Percentiles rank a stretch among this genome's conserved stretches.
phyloP scores from a whole-genome alignment of 768 basidiomycete genomes.

The Ephemerocybe angulata region DNA sequence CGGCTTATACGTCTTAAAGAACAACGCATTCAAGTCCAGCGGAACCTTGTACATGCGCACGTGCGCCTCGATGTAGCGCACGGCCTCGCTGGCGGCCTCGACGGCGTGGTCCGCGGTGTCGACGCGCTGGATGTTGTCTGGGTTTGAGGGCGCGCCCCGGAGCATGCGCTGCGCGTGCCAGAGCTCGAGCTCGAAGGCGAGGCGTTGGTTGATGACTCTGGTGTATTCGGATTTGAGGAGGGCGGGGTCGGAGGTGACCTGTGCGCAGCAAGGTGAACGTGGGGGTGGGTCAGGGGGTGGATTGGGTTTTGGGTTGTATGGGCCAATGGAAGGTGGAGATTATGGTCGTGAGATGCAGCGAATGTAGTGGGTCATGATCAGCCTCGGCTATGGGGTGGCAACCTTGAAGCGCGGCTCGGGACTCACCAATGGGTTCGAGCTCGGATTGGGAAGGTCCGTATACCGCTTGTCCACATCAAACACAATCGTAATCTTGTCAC shows the following conservation, averaged over 20 bases:
- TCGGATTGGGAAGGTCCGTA: slow-evolving; percentile 2
- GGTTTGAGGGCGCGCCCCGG: slow-evolving; percentile 1
- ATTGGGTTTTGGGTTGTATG: background rate
- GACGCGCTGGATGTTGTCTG: slow-evolving; percentile 1
- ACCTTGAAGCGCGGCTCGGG: background rate
- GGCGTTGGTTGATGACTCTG: slow-evolving; percentile 1
- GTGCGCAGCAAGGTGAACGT: background rate
- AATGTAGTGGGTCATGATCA: background rate
- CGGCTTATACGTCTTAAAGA: slow-evolving; percentile 7
- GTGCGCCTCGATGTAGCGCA: slow-evolving; percentile 7
- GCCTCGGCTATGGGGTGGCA: background rate
- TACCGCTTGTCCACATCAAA: slow-evolving; percentile 2
- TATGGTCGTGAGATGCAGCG: background rate
- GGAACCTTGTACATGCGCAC: background rate
- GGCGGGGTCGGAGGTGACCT: slow-evolving; percentile 4
- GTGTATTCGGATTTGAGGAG: slow-evolving; percentile 8
- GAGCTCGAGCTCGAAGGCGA: slow-evolving; percentile 6
- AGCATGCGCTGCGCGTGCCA: slow-evolving; percentile 1
- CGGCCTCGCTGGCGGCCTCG: background rate
- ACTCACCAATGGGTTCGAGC: slow-evolving; percentile 10
- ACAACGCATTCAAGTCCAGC: slow-evolving; percentile 3
- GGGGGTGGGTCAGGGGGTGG: slow-evolving; percentile 2
- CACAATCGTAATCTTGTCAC: slow-evolving; percentile 1
- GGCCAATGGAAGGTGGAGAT: background rate
- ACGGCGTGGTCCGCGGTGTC: slow-evolving; percentile 2